phyloP scores from a whole-genome alignment of 1,284 basidiomycete species.

The Malassezia globosa region DNA sequence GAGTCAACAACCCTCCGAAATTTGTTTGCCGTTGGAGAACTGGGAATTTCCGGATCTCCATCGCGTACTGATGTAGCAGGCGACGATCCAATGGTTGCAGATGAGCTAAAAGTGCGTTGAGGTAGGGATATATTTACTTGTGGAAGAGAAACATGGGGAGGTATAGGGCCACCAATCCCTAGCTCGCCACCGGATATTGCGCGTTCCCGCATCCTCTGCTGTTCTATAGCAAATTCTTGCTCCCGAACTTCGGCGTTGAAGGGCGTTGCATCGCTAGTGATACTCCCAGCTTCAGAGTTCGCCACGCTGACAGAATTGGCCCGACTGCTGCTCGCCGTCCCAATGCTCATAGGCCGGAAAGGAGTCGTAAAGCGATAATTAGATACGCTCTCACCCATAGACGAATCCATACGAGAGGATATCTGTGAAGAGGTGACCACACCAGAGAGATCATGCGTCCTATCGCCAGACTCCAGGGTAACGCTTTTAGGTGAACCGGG shows the following conservation, averaged over 20 bases:
- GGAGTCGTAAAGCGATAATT: conserved; percentile 18
- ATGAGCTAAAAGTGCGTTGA: conserved; percentile 4
- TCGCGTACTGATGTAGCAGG: background rate
- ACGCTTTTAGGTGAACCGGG: conserved; percentile 36
- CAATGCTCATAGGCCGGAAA: conserved; percentile 18
- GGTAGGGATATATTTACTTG: background rate
- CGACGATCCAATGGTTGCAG: conserved; percentile 3
- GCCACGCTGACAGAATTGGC: conserved; percentile 14
- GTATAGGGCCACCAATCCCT: conserved; percentile 27
- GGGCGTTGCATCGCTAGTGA: conserved; percentile 21
- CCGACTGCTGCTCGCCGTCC: background rate
- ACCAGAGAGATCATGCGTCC: background rate
- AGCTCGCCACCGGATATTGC: conserved; percentile 34
- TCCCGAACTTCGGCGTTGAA: conserved; percentile 20
- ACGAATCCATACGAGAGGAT: conserved; percentile 14
- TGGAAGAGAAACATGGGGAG: background rate
- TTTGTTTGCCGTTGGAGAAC: background rate
- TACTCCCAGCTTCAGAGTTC: conserved; percentile 32
- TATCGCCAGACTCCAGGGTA: conserved; percentile 20
- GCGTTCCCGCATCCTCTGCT: conserved; percentile 37
- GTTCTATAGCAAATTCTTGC: conserved; percentile 31
- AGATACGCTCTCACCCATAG: conserved; percentile 20
- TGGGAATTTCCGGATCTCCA: background rate
- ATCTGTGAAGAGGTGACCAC: background rate
- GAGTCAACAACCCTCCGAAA: no score